Conservation (phyloP, 331 rosid genomes). For the Phaseolus coccineus region DNA sequence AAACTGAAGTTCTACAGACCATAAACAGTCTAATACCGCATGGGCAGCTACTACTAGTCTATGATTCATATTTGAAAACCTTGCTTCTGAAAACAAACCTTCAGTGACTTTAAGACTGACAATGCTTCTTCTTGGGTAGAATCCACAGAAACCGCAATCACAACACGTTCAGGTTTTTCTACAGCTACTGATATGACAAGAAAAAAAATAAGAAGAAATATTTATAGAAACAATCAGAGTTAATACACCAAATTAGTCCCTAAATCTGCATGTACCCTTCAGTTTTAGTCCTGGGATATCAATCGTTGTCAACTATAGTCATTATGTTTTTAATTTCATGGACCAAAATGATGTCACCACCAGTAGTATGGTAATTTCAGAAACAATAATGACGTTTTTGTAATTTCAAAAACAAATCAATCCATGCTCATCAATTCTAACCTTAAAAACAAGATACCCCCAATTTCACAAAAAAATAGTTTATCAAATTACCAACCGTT, state of each 20-base stretch:
- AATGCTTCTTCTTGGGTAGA: conserved; percentile 84
- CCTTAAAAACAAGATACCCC: background rate
- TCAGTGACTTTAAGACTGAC: conserved; percentile 67
- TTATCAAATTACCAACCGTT: background rate
- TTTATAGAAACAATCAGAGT: background rate
- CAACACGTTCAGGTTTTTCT: conserved; percentile 62
- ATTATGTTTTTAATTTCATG: background rate
- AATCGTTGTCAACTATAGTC: background rate
- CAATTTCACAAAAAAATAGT: background rate
- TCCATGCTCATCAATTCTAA: background rate
- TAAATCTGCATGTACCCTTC: background rate
- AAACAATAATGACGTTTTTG: background rate
- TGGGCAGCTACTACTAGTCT: conserved; percentile 14
- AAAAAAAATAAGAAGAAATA: background rate
- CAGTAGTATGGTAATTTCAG: background rate
- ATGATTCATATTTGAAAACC: conserved; percentile 14
- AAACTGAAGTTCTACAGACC: background rate
- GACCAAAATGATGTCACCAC: background rate
- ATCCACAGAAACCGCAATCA: conserved; percentile 69
- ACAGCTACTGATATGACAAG: conserved; percentile 44
- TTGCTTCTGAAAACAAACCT: conserved; percentile 62
- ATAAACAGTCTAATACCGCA: background rate
- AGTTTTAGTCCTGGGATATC: background rate
- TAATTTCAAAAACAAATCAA: background rate
- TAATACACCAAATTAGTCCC: background rate